A percentile compares a stretch with the other conserved stretches of the same genome.
These are phyloP conservation scores for Capronia americana DNA, from an alignment of 2,329 filamentous ascomycete genomes.

Conservation along the genomic window DNA sequence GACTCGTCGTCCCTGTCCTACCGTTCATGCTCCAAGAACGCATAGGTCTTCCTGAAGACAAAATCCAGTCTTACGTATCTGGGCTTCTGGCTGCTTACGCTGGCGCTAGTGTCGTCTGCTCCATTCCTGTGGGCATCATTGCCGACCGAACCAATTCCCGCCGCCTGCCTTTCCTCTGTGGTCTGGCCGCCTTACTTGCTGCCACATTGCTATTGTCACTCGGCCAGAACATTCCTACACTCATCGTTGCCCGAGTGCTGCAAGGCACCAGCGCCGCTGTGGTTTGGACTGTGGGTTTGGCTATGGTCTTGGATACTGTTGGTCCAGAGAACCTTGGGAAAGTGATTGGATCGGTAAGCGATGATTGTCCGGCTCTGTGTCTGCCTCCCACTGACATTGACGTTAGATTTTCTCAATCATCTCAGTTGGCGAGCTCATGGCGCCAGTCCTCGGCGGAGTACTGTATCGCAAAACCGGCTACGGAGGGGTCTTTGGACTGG, in stretches of 20 bases:
- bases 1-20: constrained; percentile 63
- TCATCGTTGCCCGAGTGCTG: constrained; percentile 61
- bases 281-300: constrained; percentile 66
- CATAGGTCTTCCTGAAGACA: constrained; percentile 54
- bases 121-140: constrained; percentile 60
- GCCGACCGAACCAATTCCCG: constrained; percentile 62
- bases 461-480: constrained; percentile 66
- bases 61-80: constrained; percentile 61
- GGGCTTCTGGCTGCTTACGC: constrained; percentile 62
- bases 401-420: constrained; percentile 64
- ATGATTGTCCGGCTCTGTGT: constrained; percentile 12
- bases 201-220: constrained; percentile 63
- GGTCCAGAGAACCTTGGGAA: constrained; percentile 64
- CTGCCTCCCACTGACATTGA: background rate
- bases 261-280: constrained; percentile 65
- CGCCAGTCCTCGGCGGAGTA: constrained; percentile 65
- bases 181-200: constrained; percentile 59
- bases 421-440: constrained; percentile 62
- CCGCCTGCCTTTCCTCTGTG: constrained; percentile 63
- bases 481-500: constrained; percentile 64
- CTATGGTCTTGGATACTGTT: constrained; percentile 66
- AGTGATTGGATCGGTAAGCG: constrained; percentile 62
- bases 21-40: constrained; percentile 64
- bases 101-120: constrained; percentile 59
- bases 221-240: constrained; percentile 55